These are phyloP conservation scores for Phellopilus nigrolimitatus DNA, from an alignment of 1,284 basidiomycete genomes.

Conservation along the genomic window DNA sequence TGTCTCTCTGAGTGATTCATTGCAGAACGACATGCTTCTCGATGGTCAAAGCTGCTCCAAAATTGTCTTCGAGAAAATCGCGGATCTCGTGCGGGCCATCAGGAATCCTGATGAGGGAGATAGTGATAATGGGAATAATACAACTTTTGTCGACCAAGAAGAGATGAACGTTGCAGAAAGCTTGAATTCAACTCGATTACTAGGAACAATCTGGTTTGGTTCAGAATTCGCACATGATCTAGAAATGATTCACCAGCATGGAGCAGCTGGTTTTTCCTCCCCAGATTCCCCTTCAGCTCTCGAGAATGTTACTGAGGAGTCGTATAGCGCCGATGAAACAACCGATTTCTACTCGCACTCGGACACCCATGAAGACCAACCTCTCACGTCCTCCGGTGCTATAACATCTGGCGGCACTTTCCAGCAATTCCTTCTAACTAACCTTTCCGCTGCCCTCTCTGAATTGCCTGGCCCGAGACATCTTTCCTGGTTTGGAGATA, in stretches of 20 bases:
- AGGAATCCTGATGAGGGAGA: neutral
- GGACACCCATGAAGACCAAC: neutral
- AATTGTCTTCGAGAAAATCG: neutral
- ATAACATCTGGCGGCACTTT: neutral
- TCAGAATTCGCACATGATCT: neutral
- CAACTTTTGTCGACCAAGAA: neutral
- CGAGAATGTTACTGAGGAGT: too few species aligned
- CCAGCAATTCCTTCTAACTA: neutral
- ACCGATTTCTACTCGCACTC: neutral
- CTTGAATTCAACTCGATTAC: neutral
- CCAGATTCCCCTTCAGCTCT: too few species aligned
- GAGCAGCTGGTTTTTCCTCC: too few species aligned
- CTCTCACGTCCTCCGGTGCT: neutral
- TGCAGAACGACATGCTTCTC: too few species aligned
- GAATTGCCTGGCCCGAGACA: too few species aligned
- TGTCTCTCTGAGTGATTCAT: too few species aligned
- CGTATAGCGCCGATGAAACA: neutral
- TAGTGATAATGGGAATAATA: neutral
- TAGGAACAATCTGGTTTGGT: constrained; percentile 1
- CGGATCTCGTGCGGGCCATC: neutral
- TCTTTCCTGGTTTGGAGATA: neutral
- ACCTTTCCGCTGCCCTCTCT: neutral
- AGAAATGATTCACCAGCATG: too few species aligned
- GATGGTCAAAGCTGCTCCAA: neutral
- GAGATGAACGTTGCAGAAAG: neutral